Percentiles rank a stretch among this genome's conserved stretches.
phyloP scores from a whole-genome alignment of 306 rosid species.

The Malus fusca region DNA sequence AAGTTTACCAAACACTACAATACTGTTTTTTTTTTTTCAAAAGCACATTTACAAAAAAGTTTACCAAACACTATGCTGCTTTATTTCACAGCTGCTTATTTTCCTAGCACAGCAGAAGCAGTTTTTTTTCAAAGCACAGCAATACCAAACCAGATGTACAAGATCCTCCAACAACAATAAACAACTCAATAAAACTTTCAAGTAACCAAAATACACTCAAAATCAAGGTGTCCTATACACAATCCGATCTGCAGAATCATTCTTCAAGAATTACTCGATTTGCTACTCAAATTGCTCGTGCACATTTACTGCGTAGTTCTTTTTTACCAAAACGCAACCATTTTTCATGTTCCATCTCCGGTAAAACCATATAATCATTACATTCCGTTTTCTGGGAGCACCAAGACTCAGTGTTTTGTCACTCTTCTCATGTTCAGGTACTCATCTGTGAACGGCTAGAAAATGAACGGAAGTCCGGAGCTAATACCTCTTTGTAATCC shows the following conservation, averaged over 20 bases:
- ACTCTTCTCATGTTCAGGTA: slow-evolving; percentile 22
- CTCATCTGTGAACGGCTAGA: slow-evolving; percentile 52
- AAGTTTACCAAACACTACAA: no score
- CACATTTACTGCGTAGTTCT: background rate
- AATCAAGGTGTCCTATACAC: slow-evolving; percentile 12
- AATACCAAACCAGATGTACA: background rate
- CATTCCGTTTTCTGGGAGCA: background rate
- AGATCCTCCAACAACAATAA: background rate
- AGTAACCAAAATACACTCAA: background rate
- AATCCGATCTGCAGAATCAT: background rate
- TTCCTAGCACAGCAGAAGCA: no score
- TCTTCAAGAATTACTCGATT: background rate
- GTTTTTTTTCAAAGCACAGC: no score
- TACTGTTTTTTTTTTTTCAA: no score
- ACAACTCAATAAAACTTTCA: background rate
- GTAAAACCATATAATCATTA: background rate
- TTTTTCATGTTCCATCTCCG: background rate
- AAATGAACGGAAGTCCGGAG: slow-evolving; percentile 46
- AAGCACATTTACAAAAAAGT: no score
- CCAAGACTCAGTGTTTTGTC: slow-evolving; percentile 1
- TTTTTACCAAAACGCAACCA: background rate
- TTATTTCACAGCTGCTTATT: no score
- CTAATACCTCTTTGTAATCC: slow-evolving; percentile 56
- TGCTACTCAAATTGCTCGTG: background rate
- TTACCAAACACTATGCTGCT: no score